Base-by-base conservation (phyloP, 805 yeast genomes). In the Suhomyces pyralidae region DNA sequence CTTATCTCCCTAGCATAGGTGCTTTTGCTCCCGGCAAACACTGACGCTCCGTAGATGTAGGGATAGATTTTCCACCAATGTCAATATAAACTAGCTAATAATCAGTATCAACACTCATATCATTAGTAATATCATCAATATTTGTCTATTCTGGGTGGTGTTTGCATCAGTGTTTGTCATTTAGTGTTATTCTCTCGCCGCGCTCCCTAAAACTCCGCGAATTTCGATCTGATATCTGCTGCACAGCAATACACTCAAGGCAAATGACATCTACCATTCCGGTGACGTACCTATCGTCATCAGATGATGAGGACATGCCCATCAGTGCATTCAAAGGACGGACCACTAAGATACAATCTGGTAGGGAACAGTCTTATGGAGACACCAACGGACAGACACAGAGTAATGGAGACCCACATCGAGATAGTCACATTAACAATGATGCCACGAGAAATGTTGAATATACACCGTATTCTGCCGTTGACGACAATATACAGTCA, bases 251-350 rank as follows among this genome's bases (percentile, higher is more conserved):
- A 40, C n/a, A 17, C 43, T 20, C 45, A 22, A 22, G 25, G 28
- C 17, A 7, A n/a, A 42, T 42, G 30, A n/a, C 30, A 24, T 14
- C 45, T 5, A n/a, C 30, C 25, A 42, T 42, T 14, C 45, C 45
- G 12, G 40, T 48, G 28, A 45, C 43, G 46, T 48, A 48, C 22
- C 46, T 48, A 8, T 38, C 22, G 20, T 48, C 51, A 8, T 42
- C 51, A 17, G 51, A 48, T n/a, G 51, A 48, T 2, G 51, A 48
- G 36, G 15, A 32, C 7, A 32, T 12, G 34, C 28, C 28, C 25
- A 22, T 22, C 3, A 22, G 25, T 22, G 25, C 7, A 22, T 22
- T 5, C 25, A 22, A 22, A 22, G 25, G 25, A 5, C 25, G 25
- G 25, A 1, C 25, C 7, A 22, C 7, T 4, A 5, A 22, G 7